Evolutionary conservation across 1,139 yeast species (phyloP).

Genomic region (Yamadazyma atlantica): DNA sequence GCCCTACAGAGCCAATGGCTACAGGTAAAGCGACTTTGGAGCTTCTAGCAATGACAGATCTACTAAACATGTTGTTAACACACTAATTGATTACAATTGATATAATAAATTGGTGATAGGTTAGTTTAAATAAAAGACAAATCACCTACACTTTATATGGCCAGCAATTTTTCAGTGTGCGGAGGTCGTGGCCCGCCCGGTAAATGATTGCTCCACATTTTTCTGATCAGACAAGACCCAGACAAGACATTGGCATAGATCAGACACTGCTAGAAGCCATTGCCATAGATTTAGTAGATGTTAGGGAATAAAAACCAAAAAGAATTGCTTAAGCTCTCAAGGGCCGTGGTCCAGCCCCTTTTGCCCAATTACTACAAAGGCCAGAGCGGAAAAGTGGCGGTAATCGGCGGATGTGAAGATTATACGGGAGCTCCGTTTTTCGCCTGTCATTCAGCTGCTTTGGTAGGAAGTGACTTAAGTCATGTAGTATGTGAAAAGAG

Average conservation of each 20-base stretch:
- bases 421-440: constrained; percentile 97
- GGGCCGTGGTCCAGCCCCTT: constrained; percentile 72
- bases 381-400: constrained; percentile 85
- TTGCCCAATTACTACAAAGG: constrained; percentile 79
- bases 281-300: too few relatives aligned
- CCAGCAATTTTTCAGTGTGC: too few relatives aligned
- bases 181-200: too few relatives aligned
- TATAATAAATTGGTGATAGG: too few relatives aligned
- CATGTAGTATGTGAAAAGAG: constrained; percentile 79
- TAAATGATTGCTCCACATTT: too few relatives aligned
- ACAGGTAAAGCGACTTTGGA: constrained; percentile 10
- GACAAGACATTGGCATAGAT: too few relatives aligned
- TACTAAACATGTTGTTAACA: constrained; percentile 13
- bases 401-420: constrained; percentile 93
- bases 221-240: too few relatives aligned
- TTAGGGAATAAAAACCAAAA: constrained; percentile 35
- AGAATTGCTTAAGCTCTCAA: constrained; percentile 50
- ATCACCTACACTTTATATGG: neutral
- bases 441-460: constrained; percentile 79
- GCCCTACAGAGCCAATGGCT: constrained; percentile 32
- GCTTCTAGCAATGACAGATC: constrained; percentile 7
- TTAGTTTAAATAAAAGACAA: neutral
- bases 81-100: too few relatives aligned
- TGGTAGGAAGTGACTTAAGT: constrained; percentile 84
- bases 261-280: too few relatives aligned